A percentile compares a stretch with the other conserved stretches of the same genome.
Conservation (phyloP, 441 rosid genomes). For the Eutrema salsugineum region DNA sequence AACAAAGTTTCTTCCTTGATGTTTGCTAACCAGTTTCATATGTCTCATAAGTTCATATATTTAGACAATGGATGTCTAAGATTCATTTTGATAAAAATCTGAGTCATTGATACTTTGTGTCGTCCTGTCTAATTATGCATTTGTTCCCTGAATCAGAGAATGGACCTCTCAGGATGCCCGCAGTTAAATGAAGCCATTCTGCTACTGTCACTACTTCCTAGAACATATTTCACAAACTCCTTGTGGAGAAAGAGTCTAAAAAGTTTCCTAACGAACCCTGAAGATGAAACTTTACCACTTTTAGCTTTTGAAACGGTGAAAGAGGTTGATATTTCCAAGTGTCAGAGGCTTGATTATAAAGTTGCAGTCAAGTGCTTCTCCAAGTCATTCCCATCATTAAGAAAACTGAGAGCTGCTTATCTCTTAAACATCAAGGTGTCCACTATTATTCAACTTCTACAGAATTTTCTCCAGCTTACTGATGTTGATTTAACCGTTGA, state of each 20-base stretch:
- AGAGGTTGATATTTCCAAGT: constrained; percentile 71
- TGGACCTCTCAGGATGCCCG: constrained; percentile 68
- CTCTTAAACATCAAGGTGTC: constrained; percentile 53
- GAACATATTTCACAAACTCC: constrained; percentile 28
- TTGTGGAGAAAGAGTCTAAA: constrained; percentile 31
- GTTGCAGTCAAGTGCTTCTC: constrained; percentile 54
- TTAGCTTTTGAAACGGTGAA: constrained; percentile 49
- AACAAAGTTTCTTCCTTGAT: neutral
- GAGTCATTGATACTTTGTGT: neutral
- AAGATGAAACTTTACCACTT: constrained; percentile 32
- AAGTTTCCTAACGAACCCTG: constrained; percentile 32
- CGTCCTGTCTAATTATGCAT: constrained; percentile 3
- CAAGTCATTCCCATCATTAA: constrained; percentile 64
- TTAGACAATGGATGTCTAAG: neutral
- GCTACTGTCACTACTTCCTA: constrained; percentile 52
- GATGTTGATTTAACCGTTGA: constrained; percentile 79
- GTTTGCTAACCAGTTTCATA: neutral
- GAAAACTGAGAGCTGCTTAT: constrained; percentile 69
- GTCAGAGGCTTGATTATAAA: constrained; percentile 54
- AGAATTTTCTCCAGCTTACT: constrained; percentile 40
- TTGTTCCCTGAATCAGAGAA: constrained; percentile 44
- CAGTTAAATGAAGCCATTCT: constrained; percentile 53
- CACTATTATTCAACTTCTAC: constrained; percentile 40
- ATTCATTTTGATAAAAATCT: neutral
- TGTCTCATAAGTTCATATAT: neutral